These are phyloP conservation scores for Hypoxylon sp. DNA, from an alignment of 2,329 filamentous ascomycete genomes.

Conservation along the genomic window DNA sequence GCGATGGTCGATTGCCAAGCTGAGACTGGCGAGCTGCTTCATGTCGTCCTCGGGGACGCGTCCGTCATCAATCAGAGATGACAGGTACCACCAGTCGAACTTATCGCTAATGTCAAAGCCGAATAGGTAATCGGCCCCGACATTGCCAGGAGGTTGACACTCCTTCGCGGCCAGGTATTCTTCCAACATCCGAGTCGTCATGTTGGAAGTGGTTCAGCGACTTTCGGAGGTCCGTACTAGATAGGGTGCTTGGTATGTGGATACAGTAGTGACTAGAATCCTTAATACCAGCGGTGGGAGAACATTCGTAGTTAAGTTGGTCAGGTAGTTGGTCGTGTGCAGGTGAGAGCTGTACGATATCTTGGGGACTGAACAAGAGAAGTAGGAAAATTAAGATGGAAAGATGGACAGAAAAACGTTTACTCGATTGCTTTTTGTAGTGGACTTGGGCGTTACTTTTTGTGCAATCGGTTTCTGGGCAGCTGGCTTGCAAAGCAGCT, in stretches of 20 bases:
- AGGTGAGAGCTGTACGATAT: no score
- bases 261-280: not conserved
- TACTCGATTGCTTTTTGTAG: no score
- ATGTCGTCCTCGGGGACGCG: constrained; percentile 40
- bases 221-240: not conserved
- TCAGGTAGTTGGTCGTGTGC: not conserved
- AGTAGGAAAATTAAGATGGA: not conserved
- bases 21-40: constrained; percentile 37
- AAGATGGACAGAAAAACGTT: no score
- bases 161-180: constrained; percentile 15
- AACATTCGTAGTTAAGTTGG: no score
- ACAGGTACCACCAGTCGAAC: constrained; percentile 41
- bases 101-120: constrained; percentile 45
- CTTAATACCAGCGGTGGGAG: not conserved
- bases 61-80: constrained; percentile 38
- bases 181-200: constrained; percentile 22
- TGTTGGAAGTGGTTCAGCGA: not conserved
- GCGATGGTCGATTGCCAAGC: constrained; percentile 46
- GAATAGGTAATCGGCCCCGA: constrained; percentile 43
- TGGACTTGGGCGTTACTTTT: no score
- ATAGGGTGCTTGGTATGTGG: not conserved
- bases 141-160: constrained; percentile 8
- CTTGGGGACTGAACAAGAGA: not conserved
- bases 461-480: no score
- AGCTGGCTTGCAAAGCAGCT: no score